Conservation (phyloP, 2,329 filamentous ascomycete genomes). For the Cercospora citrullina region DNA sequence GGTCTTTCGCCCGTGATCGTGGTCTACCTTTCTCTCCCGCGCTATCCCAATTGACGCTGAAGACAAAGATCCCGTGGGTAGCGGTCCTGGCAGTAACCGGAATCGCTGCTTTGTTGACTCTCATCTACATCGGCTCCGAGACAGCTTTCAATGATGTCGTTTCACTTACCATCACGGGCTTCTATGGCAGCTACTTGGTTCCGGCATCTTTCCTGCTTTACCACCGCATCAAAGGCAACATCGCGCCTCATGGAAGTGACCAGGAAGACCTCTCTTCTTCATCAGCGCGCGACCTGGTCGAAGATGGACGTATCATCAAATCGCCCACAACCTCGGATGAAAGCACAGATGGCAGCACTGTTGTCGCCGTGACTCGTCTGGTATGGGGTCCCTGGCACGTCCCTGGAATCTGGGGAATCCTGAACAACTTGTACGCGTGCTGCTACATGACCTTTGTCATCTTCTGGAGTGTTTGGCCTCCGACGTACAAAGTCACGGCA, state of each 20-base stretch:
- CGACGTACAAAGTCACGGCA: slow-evolving; percentile 37
- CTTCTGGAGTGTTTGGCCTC: slow-evolving; percentile 59
- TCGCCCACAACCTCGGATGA: slow-evolving; percentile 1
- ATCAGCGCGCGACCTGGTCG: slow-evolving; percentile 1
- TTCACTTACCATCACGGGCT: slow-evolving; percentile 46
- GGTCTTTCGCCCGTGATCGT: slow-evolving; percentile 46
- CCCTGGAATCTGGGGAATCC: slow-evolving; percentile 52
- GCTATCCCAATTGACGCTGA: slow-evolving; percentile 38
- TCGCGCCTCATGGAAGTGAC: slow-evolving; percentile 42
- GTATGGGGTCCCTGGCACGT: slow-evolving; percentile 60
- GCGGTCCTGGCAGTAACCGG: slow-evolving; percentile 52
- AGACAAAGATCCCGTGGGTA: slow-evolving; percentile 35
- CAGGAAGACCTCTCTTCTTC: slow-evolving; percentile 20
- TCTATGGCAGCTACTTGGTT: slow-evolving; percentile 49
- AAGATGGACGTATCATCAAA: slow-evolving; percentile 2
- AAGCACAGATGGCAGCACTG: background rate
- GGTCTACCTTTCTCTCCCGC: slow-evolving; percentile 43
- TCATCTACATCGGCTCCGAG: slow-evolving; percentile 47
- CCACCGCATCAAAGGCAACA: slow-evolving; percentile 43
- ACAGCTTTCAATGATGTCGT: slow-evolving; percentile 50
- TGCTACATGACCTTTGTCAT: slow-evolving; percentile 56
- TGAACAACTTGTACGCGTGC: slow-evolving; percentile 58
- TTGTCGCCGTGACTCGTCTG: slow-evolving; percentile 33
- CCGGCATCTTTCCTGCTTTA: slow-evolving; percentile 45
- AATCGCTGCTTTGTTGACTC: slow-evolving; percentile 49